Base-by-base conservation (phyloP, 306 rosid species). In the Lathyrus sativus region DNA sequence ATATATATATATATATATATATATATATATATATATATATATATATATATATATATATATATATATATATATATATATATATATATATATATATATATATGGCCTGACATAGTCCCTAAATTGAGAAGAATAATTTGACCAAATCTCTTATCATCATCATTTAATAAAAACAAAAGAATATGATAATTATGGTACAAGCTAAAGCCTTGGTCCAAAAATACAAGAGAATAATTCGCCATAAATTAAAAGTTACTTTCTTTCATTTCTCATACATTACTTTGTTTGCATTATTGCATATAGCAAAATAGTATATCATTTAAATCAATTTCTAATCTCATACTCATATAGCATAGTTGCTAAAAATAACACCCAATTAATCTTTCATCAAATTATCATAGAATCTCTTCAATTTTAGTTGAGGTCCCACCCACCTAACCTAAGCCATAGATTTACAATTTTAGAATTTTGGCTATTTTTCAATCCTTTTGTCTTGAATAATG, bases 371-470 rank as follows among this genome's bases (percentile, higher is more conserved):
- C 17, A 6, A 3, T 24, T 2, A 56, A 11, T 45, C 24, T 48
- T 66, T 74, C 7, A 74, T 56, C 78, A 74, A 62, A 66, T 46
- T 48, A 3, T 13, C 51, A 18, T 5, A 56, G 62, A 74, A 53
- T 63, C 63, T 24, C 43, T 72, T 11, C 7, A 62, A 3, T 37
- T 48, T 48, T 1, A 0, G 9, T 53, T 49, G 10, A 10, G 41
- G 38, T n/a, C 65, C 60, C 61, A 71, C 67, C 38, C 4, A 17
- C 37, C 49, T 33, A 2, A 19, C 24, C 28, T 42, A 41, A 44
- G 15, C 14, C 26, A 31, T 11, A 59, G 22, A 31, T 18, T 33
- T 33, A 31, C 57, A 45, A 6, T 28, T 28, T 11, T 59, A 46
- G 60, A 33, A 59, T 7, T 11, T 66, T 12, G 8, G 35, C 50